Base-by-base conservation (phyloP, 2,329 filamentous ascomycete species). In the Exophiala sp. region DNA sequence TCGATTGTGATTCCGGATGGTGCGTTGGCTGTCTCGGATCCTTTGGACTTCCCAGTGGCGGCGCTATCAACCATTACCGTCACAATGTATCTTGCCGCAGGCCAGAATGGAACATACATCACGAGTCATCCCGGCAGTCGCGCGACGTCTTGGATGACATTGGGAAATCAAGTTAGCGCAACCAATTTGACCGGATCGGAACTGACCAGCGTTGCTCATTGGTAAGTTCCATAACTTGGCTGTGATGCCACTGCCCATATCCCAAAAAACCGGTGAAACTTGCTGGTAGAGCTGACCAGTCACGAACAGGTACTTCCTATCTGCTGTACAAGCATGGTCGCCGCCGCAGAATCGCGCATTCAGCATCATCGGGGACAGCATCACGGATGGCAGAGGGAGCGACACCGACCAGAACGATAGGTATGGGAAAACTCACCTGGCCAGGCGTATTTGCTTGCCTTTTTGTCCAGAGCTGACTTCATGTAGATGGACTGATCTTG, bases 121-220 rank as follows among this genome's bases (percentile, higher is more conserved):
- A 87, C 84, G 0, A 78, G 77, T 0, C 85, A 88, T 55, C 84
- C 85, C 0, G 84, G 84, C 4, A 85, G 81, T 60, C 75, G 84
- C 5, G 85, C 83, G 0, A 84, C 79, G 0, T 81, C 78, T 8
- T 87, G 77, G 75, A 78, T 84, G 67, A 73, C 77, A 36, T 68
- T 71, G 8, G 85, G 85, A 1, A 81, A 87, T 62, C 73, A 76
- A n/a, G 75, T 82, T 1, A 69, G 70, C 5, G 73, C 74, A 0
- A 65, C 72, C 0, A 75, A 77, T n/a, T 65, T 86, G 6, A 68
- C 71, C 1, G 72, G 75, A 14, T 71, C 68, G 1, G 67, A 69
- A 34, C 14, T 67, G 1, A 65, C 72, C 36, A 69, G 65, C 20
- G 66, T 68, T 16, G 72, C 71, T 6, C 75, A 77, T 55, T 78